These are phyloP conservation scores for Talaromyces trachyspermus DNA, from an alignment of 495 filamentous ascomycete species.

Conservation along the genomic window DNA sequence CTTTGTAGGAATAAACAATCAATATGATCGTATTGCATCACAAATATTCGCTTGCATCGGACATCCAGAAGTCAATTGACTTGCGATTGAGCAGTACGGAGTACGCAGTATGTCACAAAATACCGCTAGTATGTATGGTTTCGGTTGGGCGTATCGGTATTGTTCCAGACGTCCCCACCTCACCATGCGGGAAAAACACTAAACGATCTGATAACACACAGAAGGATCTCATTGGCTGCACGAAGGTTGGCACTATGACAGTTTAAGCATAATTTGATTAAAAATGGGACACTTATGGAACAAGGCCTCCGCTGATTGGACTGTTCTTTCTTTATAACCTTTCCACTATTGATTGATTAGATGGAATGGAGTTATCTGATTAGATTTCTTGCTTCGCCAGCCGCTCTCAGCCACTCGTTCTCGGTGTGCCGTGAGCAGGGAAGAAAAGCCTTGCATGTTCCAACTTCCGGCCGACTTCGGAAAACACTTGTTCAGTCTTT, in stretches of 20 bases:
- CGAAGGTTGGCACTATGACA: background rate
- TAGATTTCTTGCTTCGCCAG: too few relatives aligned
- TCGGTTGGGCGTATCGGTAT: background rate
- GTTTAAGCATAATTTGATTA: too few relatives aligned
- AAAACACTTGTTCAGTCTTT: too few relatives aligned
- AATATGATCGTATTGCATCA: background rate
- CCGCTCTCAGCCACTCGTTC: too few relatives aligned
- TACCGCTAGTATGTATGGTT: background rate
- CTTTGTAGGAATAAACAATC: background rate
- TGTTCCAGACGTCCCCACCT: background rate
- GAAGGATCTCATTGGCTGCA: conserved; percentile 1
- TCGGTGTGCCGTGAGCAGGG: too few relatives aligned
- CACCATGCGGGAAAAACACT: conserved; percentile 3
- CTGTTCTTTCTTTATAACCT: too few relatives aligned
- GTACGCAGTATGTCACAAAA: background rate
- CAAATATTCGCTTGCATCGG: too few relatives aligned
- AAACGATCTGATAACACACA: conserved; percentile 5
- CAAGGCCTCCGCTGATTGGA: background rate
- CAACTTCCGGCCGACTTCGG: too few relatives aligned
- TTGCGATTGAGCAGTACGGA: too few relatives aligned
- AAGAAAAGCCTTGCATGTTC: too few relatives aligned
- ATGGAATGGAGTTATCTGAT: conserved; percentile 8
- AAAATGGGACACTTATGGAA: background rate
- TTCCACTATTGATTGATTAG: conserved; percentile 3
- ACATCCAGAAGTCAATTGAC: too few relatives aligned